Base-by-base conservation (phyloP, 192 early-diverging fungal species). In the Dimargaris cristalligena region DNA sequence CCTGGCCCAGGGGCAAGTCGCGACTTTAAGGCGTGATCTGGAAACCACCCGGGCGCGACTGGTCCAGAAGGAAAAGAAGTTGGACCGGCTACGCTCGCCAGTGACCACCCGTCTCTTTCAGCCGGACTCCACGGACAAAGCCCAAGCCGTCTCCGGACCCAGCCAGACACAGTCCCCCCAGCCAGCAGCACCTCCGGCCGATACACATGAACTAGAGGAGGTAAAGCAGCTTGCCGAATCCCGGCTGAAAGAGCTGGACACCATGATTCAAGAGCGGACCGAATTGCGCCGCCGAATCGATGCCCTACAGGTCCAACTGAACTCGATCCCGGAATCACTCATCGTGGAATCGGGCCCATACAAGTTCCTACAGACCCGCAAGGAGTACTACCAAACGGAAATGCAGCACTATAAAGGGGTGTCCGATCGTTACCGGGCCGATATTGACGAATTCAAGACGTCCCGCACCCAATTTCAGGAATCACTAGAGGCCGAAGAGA, bases 371-470 rank as follows among this genome's bases (percentile, higher is more conserved):
- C 3, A 20, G 9, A 33, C 29, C 20, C 54, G 54, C 20, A 56
- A 56, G 30, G 54, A 56, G 31, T 56, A 34, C 34, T 56, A 56
- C 32, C 54, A 56, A 14, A 20, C 31, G 31, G 54, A 56, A 23
- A 16, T 29, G 23, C 54, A 56, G 29, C 4, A 13, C 13, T 34
- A 28, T 3, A 31, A 56, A 18, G 54, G 13, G 31, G 23, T 33
- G 54, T 11, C 29, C 23, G 54, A 56, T n/a, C 20, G 34, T 18
- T 3, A 20, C 54, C 54, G 29, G 23, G 29, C 30, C 30, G 54
- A 56, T 18, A 1, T 56, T 14, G 31, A 56, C 16, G 54, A 56
- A 18, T 2, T 56, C 4, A 56, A 56, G 34, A 33, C 13, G 16
- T 14, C 16, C 2, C 54, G 54, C 18, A 13, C 18, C 11, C 54